A percentile compares a stretch with the other conserved stretches of the same genome.
These are phyloP conservation scores for Trichophyton simii DNA, from an alignment of 2,329 filamentous ascomycete species.

Conservation along the genomic window DNA sequence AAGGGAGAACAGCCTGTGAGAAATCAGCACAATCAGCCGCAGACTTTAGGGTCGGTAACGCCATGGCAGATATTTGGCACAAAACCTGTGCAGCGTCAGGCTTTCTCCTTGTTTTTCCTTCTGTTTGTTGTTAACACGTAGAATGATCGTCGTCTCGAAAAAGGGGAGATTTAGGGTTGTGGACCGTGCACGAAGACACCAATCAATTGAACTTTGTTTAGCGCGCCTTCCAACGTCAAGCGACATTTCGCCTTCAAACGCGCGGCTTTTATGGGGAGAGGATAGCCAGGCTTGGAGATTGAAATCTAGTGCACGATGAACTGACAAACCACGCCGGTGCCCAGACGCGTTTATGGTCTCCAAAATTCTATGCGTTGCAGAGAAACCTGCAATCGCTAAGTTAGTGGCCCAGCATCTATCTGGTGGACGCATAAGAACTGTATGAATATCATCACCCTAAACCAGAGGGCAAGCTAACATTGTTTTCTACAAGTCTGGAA, in stretches of 20 bases:
- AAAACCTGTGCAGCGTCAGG: neutral
- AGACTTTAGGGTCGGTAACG: slow-evolving; percentile 51
- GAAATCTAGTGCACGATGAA: neutral
- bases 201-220: neutral
- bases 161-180: slow-evolving; percentile 3
- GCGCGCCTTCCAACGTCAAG: neutral
- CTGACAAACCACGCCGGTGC: neutral
- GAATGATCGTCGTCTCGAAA: neutral
- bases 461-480: neutral
- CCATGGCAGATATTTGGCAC: slow-evolving; percentile 38
- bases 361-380: slow-evolving; percentile 62
- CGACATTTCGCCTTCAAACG: neutral
- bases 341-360: slow-evolving; percentile 24
- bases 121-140: slow-evolving; percentile 3
- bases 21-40: slow-evolving; percentile 67
- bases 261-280: neutral
- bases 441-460: slow-evolving; percentile 34
- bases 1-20: slow-evolving; percentile 61
- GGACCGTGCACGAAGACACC: slow-evolving; percentile 6
- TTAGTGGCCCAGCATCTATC: slow-evolving; percentile 82
- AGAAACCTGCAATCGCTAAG: slow-evolving; percentile 91
- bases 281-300: neutral
- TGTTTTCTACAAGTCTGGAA: neutral
- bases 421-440: slow-evolving; percentile 58
- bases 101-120: neutral